Base-by-base conservation (phyloP, 352 stramenopile genomes). In the Thraustotheca clavata region DNA sequence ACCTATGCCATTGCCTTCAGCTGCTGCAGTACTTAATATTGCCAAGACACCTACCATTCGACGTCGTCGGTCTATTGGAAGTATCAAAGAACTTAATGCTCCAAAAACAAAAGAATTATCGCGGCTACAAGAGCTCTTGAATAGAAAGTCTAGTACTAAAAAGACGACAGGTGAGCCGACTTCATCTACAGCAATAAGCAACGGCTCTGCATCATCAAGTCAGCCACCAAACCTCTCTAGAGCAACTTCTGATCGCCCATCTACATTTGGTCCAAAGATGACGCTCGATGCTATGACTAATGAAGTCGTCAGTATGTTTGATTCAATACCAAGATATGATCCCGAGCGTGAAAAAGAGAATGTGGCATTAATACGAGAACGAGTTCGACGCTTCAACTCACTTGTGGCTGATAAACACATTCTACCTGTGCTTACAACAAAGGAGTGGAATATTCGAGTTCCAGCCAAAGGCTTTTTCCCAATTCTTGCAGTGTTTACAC, bases 311-410 rank as follows among this genome's bases (percentile, higher is more conserved):
- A 33, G 36, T 3, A 24, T 65, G 20, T 65, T 95, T 41, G 71
- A 89, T 11, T 68, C 91, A 9, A 91, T 86, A 61, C 71, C 83
- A 14, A 76, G 74, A 38, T 92, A 78, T 4, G 73, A 80, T 59
- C 59, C 66, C 16, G 83, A 92, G 54, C 88, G 80, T 52, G 86
- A 95, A 52, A 67, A 89, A 43, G 83, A 95, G 47, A 86, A 92
- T 52, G 83, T 89, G 26, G 73, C 71, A 0, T 78, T 95, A 76
- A 73, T 92, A 60, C 81, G 81, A 29, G 83, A 94, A 33, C 76
- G 86, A 9, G 72, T 72, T 4, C 76, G 86, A 41, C 77, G 83
- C 35, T 72, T 95, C 20, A 80, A 95, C 52, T 49, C 67, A 20
- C 69, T 92, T 1, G 67, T 91, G 31, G 59, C 70, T 12, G 81